Percentiles rank a stretch among this genome's conserved stretches.
Conservation (phyloP, 164 flowering plant genomes). For the Umbellularia californica region DNA sequence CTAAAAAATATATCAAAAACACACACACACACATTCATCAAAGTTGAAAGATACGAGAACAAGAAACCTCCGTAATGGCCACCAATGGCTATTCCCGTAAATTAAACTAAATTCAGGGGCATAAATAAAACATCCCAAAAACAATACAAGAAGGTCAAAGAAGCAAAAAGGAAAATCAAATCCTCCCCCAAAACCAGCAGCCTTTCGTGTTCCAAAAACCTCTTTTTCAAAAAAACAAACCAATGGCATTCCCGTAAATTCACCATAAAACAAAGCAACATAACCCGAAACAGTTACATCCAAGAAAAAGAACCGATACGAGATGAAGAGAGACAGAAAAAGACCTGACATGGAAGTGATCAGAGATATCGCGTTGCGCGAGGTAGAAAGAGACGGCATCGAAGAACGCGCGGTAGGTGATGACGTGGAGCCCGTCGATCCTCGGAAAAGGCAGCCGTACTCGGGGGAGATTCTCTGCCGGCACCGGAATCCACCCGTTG, state of each 20-base stretch:
- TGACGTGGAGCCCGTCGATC: constrained; percentile 59
- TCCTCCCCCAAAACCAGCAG: neutral
- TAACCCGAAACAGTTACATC: neutral
- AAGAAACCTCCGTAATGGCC: too few relatives aligned
- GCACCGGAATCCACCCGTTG: constrained; percentile 15
- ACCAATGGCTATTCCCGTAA: too few relatives aligned
- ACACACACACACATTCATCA: too few relatives aligned
- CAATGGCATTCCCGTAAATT: neutral
- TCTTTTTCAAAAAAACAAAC: neutral
- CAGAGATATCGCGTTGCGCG: constrained; percentile 40
- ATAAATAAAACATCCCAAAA: too few relatives aligned
- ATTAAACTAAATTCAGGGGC: too few relatives aligned
- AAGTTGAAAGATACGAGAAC: too few relatives aligned
- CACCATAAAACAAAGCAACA: neutral
- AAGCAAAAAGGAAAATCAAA: neutral
- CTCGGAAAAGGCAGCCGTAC: constrained; percentile 52
- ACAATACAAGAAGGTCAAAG: neutral
- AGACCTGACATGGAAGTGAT: constrained; percentile 58
- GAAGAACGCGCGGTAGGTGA: constrained; percentile 52
- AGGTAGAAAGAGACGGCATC: constrained; percentile 55
- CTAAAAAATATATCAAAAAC: too few relatives aligned
- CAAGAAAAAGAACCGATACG: constrained; percentile 2
- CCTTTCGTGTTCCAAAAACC: neutral
- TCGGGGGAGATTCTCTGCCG: constrained; percentile 24
- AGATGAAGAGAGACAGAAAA: neutral